Base-by-base conservation (phyloP, 371 early-diverging fungal species). In the Mucor circinelloides region DNA sequence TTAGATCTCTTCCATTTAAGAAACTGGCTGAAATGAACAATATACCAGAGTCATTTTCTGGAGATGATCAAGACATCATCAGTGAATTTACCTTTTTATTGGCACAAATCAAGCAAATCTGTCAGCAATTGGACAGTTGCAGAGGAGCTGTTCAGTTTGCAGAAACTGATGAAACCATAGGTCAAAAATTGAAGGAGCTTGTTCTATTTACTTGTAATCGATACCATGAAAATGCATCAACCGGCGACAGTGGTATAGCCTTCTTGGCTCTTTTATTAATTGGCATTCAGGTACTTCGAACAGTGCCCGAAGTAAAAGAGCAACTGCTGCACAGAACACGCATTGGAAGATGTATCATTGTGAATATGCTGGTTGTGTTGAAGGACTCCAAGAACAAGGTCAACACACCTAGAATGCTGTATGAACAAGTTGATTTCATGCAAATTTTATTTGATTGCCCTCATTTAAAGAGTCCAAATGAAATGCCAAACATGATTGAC, bases 71-170 rank as follows among this genome's bases (percentile, higher is more conserved):
- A 25, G 50, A 50, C 23, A 25, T 50, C 4, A 17, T 31, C 28
- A 30, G 2, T 6, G 55, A 55, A 17, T 55, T 55, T 55, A 2
- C 28, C 30, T 55, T 55, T 55, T 27, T 55, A 17, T 15, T 17
- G 5, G 28, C 15, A 7, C 28, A 55, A 55, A 55, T 17, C 55
- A 55, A 55, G n/a, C 30, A 55, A 23, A 55, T 55, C 28, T 66
- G 59, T 52, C 66, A 66, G 36, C 52, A 48, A 17, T 15, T 59
- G 25, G 60, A 66, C 19, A 25, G 17, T 23, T n/a, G 15, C 13
- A 59, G 66, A 30, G 27, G 23, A 15, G 50, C 52, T 23, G 40
- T 36, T 32, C 66, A 66, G n/a, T 66, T 66, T 50, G 58, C 50
- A 12, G 27, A 59, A 4, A 59, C 66, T 6, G 21, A 46, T 15